Base-by-base conservation (phyloP, 129 eudicot species). In the Escallonia herrerae region DNA sequence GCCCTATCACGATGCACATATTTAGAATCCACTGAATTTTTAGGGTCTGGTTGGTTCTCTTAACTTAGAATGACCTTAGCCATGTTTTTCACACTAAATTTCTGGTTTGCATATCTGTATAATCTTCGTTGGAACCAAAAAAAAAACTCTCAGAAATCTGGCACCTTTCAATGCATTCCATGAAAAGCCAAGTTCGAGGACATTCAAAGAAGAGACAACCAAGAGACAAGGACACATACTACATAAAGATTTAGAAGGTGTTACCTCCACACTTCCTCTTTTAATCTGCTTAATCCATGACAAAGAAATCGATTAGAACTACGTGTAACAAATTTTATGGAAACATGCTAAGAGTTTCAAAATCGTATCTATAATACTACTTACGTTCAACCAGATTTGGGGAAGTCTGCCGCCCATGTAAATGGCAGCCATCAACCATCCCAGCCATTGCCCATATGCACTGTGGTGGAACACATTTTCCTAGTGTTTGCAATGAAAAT, bases 361-460 rank as follows among this genome's bases (percentile, higher is more conserved):
- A 41, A 3, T 7, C 7, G 22, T 42, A 2, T 39, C 5, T 15
- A 60, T 52, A 47, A 38, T 12, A 22, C 3, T 5, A 71, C 84
- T 81, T 69, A 83, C 95, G 67, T 81, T 87, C 77, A 83, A 76
- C 70, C 75, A 72, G 7, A 87, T 87, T 62, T 87, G 95, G 56
- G 95, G 90, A 43, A 87, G 65, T 59, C 95, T 69, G 10, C 90
- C 95, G 7, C 95, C 90, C 95, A 87, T 87, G 72, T 87, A 87
- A 40, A 87, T 83, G 7, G 78, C 87, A 38, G 95, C 85, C 95
- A 87, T 87, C 75, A 79, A 7, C 95, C 95, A 87, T 33, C 95
- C 95, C 71, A 87, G 59, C 79, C 74, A 81, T 68, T 81, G 85
- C 15, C 95, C 95, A 56, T 58, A 77, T 8, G 65, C 72, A 15